phyloP scores from a whole-genome alignment of 1,284 basidiomycete species.

The Ustilago vetiveriae region DNA sequence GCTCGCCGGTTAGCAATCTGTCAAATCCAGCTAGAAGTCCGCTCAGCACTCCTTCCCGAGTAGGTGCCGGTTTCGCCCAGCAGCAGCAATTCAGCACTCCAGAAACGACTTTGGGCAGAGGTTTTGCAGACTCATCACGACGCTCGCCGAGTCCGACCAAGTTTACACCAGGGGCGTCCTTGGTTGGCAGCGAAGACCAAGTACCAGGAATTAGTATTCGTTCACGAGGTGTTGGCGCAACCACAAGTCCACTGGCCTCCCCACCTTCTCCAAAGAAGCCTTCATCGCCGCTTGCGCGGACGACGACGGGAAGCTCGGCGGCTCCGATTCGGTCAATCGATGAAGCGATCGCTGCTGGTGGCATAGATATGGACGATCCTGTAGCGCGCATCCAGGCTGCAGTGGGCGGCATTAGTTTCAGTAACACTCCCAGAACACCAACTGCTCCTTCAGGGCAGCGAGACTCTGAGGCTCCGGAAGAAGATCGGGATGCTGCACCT shows the following conservation, averaged over 20 bases:
- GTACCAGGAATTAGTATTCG: conserved; percentile 39
- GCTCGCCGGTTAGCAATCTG: conserved; percentile 22
- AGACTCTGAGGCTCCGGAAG: no score
- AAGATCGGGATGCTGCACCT: not conserved
- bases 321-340: conserved; percentile 41
- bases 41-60: conserved; percentile 17
- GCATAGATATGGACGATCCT: conserved; percentile 24
- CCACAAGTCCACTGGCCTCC: conserved; percentile 12
- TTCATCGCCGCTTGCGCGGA: conserved; percentile 7
- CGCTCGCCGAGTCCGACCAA: conserved; percentile 47
- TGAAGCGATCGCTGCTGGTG: conserved; percentile 36
- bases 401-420: conserved; percentile 25
- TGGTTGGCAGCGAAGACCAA: conserved; percentile 24
- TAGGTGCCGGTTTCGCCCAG: conserved; percentile 9
- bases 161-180: conserved; percentile 20
- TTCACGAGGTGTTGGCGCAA: conserved; percentile 11
- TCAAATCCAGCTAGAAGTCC: conserved; percentile 20
- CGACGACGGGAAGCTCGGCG: conserved; percentile 4
- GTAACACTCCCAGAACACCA: not conserved
- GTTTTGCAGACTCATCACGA: conserved; percentile 5
- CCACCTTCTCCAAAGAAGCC: conserved; percentile 18
- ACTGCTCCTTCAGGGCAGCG: not conserved
- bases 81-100: conserved; percentile 28
- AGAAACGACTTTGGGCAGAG: conserved; percentile 28
- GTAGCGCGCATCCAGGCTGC: conserved; percentile 30